Evolutionary conservation across 106 monocot genomes (phyloP), one percentile per base, ranked within the genome.

Genomic region (Dendrobium catenatum): DNA sequence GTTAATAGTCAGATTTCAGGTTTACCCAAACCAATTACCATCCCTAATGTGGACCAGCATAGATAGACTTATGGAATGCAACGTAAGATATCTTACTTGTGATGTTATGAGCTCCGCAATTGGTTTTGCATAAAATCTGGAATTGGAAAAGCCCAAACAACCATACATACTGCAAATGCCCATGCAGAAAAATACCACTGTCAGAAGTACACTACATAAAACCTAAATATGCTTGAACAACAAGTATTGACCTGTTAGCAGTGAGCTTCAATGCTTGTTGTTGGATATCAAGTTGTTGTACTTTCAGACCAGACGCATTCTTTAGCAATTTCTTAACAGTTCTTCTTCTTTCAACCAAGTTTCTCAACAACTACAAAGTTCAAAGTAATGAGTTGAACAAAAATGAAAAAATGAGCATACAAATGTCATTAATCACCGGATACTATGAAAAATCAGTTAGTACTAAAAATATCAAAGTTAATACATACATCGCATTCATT

Each of bases 61-160:
- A 37, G 0, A 70, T 70, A 37, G 11, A 70, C 29, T 37, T 70
- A 70, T 11, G 24, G 70, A 70, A 70, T 37, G 33, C 11, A 37
- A 70, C 13, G 70, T 37, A 37, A 70, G 37, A 15, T 16, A 37
- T 4, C 92, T 86, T 86, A 94, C 98, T 87, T 95, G 94, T 0
- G 87, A 83, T 76, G 98, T 98, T 88, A 98, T 94, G 49, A 98
- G 89, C 78, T 98, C 98, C 22, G 98, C 98, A 83, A 98, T 91
- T 73, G 94, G 94, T 76, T 93, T 98, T 33, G 98, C 98, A 88
- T 91, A 98, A 82, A 98, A 98, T 83, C 98, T 94, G 29, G 98
- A 95, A 80, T 93, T 87, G 26, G 91, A 85, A 90, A 93, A 98
- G n/a, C 98, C 98, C 83, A 98, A 87, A 84, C 98, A 98, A 67